Conservation (phyloP, 352 stramenopile genomes). For the Globisporangium paroecandrum region DNA sequence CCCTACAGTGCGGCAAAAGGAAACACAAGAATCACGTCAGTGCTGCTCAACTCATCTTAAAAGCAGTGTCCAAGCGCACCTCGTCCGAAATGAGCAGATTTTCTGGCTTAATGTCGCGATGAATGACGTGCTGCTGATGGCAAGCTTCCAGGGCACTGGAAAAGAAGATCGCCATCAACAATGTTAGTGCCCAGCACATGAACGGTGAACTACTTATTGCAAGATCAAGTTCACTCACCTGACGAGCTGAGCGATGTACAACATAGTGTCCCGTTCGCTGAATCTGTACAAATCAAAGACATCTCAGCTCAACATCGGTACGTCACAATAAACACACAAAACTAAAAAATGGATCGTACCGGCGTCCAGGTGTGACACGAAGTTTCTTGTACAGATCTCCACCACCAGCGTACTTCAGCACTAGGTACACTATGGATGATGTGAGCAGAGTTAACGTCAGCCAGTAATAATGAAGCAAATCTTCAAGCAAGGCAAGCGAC, state of each 20-base stretch:
- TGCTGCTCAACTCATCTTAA: not conserved
- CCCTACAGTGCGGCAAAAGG: conserved; percentile 29
- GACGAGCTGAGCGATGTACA: conserved; percentile 71
- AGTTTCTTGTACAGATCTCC: conserved; percentile 86
- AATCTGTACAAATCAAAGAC: conserved; percentile 29
- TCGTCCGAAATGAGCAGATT: conserved; percentile 89
- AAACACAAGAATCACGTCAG: not conserved
- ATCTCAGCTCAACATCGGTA: not conserved
- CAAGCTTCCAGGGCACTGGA: conserved; percentile 57
- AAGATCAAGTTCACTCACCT: conserved; percentile 26
- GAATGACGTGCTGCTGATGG: conserved; percentile 85
- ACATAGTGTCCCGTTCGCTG: conserved; percentile 55
- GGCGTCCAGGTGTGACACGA: conserved; percentile 36
- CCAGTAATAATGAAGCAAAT: not conserved
- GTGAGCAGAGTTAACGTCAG: not conserved
- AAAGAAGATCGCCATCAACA: not conserved
- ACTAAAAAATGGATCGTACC: conserved; percentile 23
- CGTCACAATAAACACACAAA: not conserved
- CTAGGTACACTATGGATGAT: conserved; percentile 63
- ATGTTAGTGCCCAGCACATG: not conserved
- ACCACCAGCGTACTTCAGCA: conserved; percentile 82
- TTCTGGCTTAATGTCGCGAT: conserved; percentile 96
- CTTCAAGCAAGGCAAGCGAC: not conserved
- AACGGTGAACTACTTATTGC: no score
- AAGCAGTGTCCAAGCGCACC: conserved; percentile 18